phyloP scores from a whole-genome alignment of 1,139 yeast genomes.

The Geotrichum reessii region DNA sequence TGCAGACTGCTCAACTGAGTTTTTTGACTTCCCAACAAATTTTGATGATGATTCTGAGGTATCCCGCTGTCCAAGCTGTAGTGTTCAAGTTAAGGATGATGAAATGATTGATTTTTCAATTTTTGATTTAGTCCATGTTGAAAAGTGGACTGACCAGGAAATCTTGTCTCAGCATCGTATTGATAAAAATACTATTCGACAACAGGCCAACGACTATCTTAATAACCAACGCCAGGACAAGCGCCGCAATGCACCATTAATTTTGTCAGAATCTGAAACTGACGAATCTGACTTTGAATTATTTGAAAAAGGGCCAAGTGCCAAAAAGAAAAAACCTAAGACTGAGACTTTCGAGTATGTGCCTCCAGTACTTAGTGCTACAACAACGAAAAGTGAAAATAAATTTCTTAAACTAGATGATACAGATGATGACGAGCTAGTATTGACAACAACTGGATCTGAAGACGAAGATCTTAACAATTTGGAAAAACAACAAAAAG shows the following conservation, averaged over 20 bases:
- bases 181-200: conserved; percentile 1
- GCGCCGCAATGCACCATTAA: conserved; percentile 8
- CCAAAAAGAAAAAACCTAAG: conserved; percentile 7
- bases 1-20: conserved; percentile 29
- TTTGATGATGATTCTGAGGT: conserved; percentile 21
- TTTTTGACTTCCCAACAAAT: conserved; percentile 17
- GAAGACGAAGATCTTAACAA: neutral
- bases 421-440: neutral
- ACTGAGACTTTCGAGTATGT: neutral
- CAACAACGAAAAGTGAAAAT: neutral
- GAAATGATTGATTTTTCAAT: conserved; percentile 25
- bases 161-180: conserved; percentile 13
- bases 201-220: conserved; percentile 4
- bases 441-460: neutral
- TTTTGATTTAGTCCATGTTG: conserved; percentile 27
- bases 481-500: neutral
- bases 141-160: conserved; percentile 24
- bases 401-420: neutral
- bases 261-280: conserved; percentile 10
- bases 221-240: neutral
- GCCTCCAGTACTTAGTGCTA: neutral
- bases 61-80: conserved; percentile 28
- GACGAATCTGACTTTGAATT: conserved; percentile 10
- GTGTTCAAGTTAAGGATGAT: conserved; percentile 20
- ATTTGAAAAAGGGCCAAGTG: conserved; percentile 11